Evolutionary conservation across 768 basidiomycete species (phyloP).

Genomic region (Suillus luteus): DNA sequence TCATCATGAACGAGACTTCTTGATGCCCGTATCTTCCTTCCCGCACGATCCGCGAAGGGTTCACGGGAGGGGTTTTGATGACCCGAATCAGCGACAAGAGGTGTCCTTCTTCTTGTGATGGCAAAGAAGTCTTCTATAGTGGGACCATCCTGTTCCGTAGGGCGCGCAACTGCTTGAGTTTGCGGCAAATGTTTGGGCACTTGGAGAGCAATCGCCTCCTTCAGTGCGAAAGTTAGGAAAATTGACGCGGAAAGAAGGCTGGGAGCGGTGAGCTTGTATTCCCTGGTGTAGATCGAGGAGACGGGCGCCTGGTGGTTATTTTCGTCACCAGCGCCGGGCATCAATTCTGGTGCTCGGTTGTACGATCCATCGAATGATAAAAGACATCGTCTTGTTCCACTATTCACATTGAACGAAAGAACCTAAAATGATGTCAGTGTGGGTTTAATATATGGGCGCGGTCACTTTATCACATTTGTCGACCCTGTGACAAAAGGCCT

Average conservation of each 20-base stretch:
- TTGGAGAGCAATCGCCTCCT: constrained; percentile 45
- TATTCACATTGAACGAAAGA: constrained; percentile 30
- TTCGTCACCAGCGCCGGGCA: background rate
- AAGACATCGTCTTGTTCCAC: constrained; percentile 20
- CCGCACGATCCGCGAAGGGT: constrained; percentile 33
- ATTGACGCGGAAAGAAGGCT: constrained; percentile 48
- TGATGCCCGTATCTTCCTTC: constrained; percentile 35
- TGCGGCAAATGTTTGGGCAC: constrained; percentile 54
- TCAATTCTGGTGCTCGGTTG: constrained; percentile 20
- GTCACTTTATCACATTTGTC: constrained; percentile 31
- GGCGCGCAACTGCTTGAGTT: constrained; percentile 47
- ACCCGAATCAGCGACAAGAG: constrained; percentile 50
- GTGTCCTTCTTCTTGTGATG: constrained; percentile 45
- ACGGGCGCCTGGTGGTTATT: constrained; percentile 9
- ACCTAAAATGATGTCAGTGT: constrained; percentile 27
- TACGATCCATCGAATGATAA: constrained; percentile 26
- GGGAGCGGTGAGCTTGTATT: constrained; percentile 33
- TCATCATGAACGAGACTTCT: constrained; percentile 37
- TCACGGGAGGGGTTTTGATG: constrained; percentile 28
- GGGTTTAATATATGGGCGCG: background rate
- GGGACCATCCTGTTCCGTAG: constrained; percentile 49
- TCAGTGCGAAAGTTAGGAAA: constrained; percentile 53
- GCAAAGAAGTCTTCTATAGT: constrained; percentile 54
- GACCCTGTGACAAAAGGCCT: constrained; percentile 40
- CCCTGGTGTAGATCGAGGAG: constrained; percentile 24